phyloP scores from a whole-genome alignment of 225 moss, liverwort and hornwort species.

The Bryoerythrophyllum caledonicum region DNA sequence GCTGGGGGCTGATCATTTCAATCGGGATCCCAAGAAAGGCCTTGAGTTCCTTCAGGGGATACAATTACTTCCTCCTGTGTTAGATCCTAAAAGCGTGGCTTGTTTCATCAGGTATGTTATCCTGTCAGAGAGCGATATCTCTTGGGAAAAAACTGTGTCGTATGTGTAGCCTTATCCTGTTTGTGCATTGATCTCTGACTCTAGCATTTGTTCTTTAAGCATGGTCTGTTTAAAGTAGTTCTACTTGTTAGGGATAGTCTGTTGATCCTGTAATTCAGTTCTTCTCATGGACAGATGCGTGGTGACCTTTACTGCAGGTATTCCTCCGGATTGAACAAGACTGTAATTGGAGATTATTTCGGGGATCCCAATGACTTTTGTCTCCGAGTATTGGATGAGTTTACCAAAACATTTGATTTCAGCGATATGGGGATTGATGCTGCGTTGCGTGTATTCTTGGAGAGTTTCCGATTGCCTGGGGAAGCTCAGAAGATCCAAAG shows the following conservation, averaged over 20 bases:
- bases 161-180: neutral
- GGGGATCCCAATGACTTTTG: slow-evolving; percentile 93
- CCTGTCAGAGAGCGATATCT: slow-evolving; percentile 43
- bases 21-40: slow-evolving; percentile 98
- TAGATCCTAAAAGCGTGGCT: slow-evolving; percentile 98
- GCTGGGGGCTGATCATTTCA: slow-evolving; percentile 99
- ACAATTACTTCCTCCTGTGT: slow-evolving; percentile 80
- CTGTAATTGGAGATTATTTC: slow-evolving; percentile 88
- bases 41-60: slow-evolving; percentile 97
- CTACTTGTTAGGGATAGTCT: neutral
- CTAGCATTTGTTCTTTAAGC: neutral
- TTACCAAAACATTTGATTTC: slow-evolving; percentile 94
- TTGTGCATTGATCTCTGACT: neutral
- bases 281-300: neutral
- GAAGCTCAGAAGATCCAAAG: slow-evolving; percentile 95
- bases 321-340: slow-evolving; percentile 88
- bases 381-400: slow-evolving; percentile 81
- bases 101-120: slow-evolving; percentile 89
- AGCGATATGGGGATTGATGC: slow-evolving; percentile 90
- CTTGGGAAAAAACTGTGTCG: slow-evolving; percentile 26
- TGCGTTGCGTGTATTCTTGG: slow-evolving; percentile 84
- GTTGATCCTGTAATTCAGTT: neutral
- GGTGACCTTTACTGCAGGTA: slow-evolving; percentile 55
- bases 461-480: slow-evolving; percentile 93
- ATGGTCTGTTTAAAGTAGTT: neutral